A percentile compares a stretch with the other conserved stretches of the same genome.
These are phyloP conservation scores for Primulina eburnea DNA, from an alignment of 257 asterid species.

Conservation along the genomic window DNA sequence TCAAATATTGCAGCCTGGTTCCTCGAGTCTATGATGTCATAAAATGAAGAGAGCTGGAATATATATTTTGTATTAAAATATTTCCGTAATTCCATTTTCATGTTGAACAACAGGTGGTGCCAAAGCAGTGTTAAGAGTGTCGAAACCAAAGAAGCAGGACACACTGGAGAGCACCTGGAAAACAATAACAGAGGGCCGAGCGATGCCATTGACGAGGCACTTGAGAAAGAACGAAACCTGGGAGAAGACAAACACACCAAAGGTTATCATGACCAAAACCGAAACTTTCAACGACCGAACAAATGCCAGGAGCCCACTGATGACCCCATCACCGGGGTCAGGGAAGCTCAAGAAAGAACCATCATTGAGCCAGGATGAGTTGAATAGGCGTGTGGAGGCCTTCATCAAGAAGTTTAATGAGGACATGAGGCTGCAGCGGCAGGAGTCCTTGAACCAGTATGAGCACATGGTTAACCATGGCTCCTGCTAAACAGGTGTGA, in stretches of 20 bases:
- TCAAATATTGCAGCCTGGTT: no score
- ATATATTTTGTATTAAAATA: no score
- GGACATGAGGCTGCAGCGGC: conserved; percentile 81
- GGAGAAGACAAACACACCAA: conserved; percentile 42
- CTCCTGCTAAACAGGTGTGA: conserved; percentile 19
- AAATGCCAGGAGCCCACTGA: conserved; percentile 17
- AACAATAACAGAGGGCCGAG: conserved; percentile 75
- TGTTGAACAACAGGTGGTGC: conserved; percentile 50
- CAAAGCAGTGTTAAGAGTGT: conserved; percentile 55
- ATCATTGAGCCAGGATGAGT: conserved; percentile 68
- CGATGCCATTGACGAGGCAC: conserved; percentile 67
- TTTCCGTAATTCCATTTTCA: background rate
- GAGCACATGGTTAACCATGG: conserved; percentile 48
- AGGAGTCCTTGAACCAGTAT: conserved; percentile 66
- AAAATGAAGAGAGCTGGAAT: no score
- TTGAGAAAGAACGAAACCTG: conserved; percentile 71
- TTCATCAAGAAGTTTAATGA: conserved; percentile 78
- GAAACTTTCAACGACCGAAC: conserved; percentile 58
- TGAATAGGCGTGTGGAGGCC: conserved; percentile 73
- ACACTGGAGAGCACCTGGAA: conserved; percentile 86
- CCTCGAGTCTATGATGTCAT: no score
- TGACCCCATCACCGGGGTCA: conserved; percentile 26
- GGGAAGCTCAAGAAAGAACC: conserved; percentile 59
- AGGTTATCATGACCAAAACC: conserved; percentile 47
- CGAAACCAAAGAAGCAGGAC: conserved; percentile 58